Conservation (phyloP, 148 eudicot species). For the Heliosperma pusillum region DNA sequence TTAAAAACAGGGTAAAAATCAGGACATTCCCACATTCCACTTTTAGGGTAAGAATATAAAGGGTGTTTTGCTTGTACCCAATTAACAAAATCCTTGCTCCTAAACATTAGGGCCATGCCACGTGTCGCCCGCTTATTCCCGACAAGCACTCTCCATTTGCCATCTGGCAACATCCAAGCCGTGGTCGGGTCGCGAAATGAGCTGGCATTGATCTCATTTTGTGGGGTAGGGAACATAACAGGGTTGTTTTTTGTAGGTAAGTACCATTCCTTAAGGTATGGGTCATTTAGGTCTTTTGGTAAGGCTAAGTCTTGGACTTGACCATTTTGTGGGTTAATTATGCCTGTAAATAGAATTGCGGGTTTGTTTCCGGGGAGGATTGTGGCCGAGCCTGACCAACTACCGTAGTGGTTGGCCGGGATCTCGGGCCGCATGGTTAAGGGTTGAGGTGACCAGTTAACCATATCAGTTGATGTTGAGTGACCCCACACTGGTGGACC, state of each 20-base stretch:
- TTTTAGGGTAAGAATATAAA: conserved; percentile 27
- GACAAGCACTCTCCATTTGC: conserved; percentile 37
- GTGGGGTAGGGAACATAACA: conserved; percentile 37
- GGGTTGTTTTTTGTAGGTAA: conserved; percentile 37
- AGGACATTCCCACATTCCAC: conserved; percentile 84
- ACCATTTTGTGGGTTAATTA: conserved; percentile 19
- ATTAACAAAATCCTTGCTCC: conserved; percentile 46
- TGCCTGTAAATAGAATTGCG: conserved; percentile 60
- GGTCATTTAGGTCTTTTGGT: conserved; percentile 57
- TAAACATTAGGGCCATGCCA: conserved; percentile 45
- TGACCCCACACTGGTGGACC: conserved; percentile 73
- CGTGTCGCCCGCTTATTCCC: conserved; percentile 27
- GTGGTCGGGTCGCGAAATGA: conserved; percentile 66
- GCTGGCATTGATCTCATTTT: conserved; percentile 35
- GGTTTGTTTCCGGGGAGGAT: conserved; percentile 47
- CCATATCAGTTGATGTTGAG: conserved; percentile 49
- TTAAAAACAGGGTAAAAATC: conserved; percentile 58
- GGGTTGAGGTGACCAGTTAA: conserved; percentile 43
- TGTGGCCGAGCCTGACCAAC: conserved; percentile 75
- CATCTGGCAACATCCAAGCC: conserved; percentile 48
- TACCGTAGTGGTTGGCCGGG: conserved; percentile 46
- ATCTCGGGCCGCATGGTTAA: conserved; percentile 40
- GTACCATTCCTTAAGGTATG: conserved; percentile 57
- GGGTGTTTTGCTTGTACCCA: conserved; percentile 47
- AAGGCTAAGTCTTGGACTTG: conserved; percentile 67